Base-by-base conservation (phyloP, 331 rosid genomes). In the Rosa hybrid region DNA sequence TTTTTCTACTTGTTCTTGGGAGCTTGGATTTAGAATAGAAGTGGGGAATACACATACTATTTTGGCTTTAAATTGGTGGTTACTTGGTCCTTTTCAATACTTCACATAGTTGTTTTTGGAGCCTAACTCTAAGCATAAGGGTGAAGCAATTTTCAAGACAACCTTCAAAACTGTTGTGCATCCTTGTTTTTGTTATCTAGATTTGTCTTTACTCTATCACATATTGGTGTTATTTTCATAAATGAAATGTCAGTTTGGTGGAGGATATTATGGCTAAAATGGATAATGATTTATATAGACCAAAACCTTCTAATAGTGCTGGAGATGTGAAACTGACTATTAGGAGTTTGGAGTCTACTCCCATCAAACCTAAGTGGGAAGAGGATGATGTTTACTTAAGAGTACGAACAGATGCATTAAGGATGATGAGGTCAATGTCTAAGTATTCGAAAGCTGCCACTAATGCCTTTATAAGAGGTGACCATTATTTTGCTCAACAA, bases 291-390 rank as follows among this genome's bases (percentile, higher is more conserved):
- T 83, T 78, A 78, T 8, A 45, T 18, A 75, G 20, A 77, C 70
- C 77, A 68, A 80, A 82, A 63, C 54, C 83, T 73, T 69, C 82
- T 23, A 81, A 57, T 75, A 81, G 72, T 25, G 48, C 54, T 59
- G 84, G 76, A 71, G 76, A 77, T 68, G 60, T 63, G 73, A 85
- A 78, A 74, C 63, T 11, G 57, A 80, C 70, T 77, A 48, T 76
- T 65, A 75, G 78, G 51, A 67, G 79, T 44, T 76, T 90, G 83
- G 85, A 81, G 74, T 89, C 70, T 68, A 75, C 89, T 50, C 97
- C 96, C 12, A 65, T 88, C 38, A 94, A 94, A 80, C 96, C 97
- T 53, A 97, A 94, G 84, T 92, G 27, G 97, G 92, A 88, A 72
- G 96, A 88, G 23, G 96, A 89, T 86, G 77, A 25, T 25, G 27